A percentile compares a stretch with the other conserved stretches of the same genome.
Evolutionary conservation across 306 rosid genomes (phyloP).

Genomic region (Pterocarpus macrocarpus): DNA sequence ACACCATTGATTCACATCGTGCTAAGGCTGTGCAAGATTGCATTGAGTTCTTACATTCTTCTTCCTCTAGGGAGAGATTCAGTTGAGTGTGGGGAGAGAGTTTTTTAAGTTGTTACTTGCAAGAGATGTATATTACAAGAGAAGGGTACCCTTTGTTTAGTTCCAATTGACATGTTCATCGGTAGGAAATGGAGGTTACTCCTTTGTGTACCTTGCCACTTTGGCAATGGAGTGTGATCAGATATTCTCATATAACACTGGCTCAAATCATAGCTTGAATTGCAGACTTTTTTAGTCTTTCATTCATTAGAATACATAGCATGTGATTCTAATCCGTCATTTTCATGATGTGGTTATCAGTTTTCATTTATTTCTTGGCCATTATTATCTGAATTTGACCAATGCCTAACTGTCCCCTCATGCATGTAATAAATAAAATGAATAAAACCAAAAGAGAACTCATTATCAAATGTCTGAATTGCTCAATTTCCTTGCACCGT

Average conservation of each 20-base stretch:
- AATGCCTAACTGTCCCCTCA: not conserved
- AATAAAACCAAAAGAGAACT: not conserved
- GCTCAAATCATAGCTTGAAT: conserved; percentile 32
- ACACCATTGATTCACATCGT: conserved; percentile 74
- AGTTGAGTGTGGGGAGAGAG: conserved; percentile 48
- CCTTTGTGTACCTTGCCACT: conserved; percentile 11
- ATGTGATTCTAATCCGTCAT: not conserved
- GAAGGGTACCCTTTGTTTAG: conserved; percentile 56
- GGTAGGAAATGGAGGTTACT: conserved; percentile 26
- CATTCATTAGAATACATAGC: conserved; percentile 8
- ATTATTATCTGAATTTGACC: conserved; percentile 4
- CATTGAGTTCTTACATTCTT: conserved; percentile 85
- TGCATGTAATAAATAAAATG: not conserved
- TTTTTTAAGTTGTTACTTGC: conserved; percentile 33
- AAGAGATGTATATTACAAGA: conserved; percentile 41
- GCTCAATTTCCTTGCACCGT: not conserved
- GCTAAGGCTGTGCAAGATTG: conserved; percentile 90
- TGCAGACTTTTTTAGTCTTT: conserved; percentile 7
- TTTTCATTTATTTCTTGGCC: conserved; percentile 23
- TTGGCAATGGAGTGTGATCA: conserved; percentile 27
- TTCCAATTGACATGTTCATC: conserved; percentile 33
- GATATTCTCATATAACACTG: conserved; percentile 18
- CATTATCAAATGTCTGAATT: not conserved
- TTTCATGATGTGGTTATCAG: not conserved
- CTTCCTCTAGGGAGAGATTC: conserved; percentile 76